phyloP scores from a whole-genome alignment of 1,284 basidiomycete species.

The Ceratobasidium sp. region DNA sequence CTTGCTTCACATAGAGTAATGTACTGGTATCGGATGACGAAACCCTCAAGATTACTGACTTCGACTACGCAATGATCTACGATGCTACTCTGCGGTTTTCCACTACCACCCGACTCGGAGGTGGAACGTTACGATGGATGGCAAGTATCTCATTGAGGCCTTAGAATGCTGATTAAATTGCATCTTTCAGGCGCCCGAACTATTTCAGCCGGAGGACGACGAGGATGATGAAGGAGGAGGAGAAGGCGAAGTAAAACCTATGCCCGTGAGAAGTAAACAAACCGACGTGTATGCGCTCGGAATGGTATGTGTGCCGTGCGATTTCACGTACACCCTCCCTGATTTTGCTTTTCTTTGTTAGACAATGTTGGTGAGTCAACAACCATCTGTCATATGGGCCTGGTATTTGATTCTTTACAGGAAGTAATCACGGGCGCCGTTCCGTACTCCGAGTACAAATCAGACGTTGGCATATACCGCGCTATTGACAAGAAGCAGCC shows the following conservation, averaged over 20 bases:
- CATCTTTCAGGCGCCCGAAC: not conserved
- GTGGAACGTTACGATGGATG: not conserved
- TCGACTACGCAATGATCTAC: not conserved
- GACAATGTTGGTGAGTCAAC: too few species aligned
- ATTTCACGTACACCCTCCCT: too few species aligned
- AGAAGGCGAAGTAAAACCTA: not conserved
- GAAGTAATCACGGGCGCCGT: too few species aligned
- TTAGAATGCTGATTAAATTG: not conserved
- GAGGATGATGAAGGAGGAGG: not conserved
- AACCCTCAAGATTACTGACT: not conserved
- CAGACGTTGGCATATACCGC: too few species aligned
- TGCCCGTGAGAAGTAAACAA: too few species aligned
- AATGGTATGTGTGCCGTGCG: not conserved
- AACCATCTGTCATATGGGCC: too few species aligned
- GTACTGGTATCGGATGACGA: not conserved
- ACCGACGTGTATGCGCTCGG: conserved; percentile 5
- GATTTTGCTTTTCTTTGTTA: too few species aligned
- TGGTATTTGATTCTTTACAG: too few species aligned
- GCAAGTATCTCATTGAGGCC: not conserved
- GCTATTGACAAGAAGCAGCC: too few species aligned
- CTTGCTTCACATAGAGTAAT: not conserved
- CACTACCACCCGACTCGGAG: not conserved
- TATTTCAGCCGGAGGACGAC: not conserved
- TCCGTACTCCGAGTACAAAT: too few species aligned
- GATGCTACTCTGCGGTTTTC: not conserved